A percentile compares a stretch with the other conserved stretches of the same genome.
phyloP scores from a whole-genome alignment of 768 basidiomycete genomes.

The Rhodosporidiobolus sp. region DNA sequence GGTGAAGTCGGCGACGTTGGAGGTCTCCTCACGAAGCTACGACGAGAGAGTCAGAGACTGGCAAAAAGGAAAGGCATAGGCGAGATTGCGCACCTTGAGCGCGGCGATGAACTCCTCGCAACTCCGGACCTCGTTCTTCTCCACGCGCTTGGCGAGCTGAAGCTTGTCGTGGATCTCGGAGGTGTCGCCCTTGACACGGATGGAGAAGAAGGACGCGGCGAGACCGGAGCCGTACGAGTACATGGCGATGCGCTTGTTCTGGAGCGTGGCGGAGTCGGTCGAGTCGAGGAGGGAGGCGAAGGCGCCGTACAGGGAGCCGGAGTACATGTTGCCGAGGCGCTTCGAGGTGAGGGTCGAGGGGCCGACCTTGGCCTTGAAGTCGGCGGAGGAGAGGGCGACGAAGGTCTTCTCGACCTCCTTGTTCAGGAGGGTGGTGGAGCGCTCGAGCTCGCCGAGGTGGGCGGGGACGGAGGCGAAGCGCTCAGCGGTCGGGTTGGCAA shows the following conservation, averaged over 20 bases:
- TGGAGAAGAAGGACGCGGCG: slow-evolving; percentile 88
- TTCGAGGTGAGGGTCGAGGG: slow-evolving; percentile 82
- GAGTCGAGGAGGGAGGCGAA: slow-evolving; percentile 78
- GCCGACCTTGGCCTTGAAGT: slow-evolving; percentile 70
- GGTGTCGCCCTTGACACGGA: slow-evolving; percentile 83
- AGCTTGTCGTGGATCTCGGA: slow-evolving; percentile 74
- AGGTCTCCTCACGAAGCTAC: slow-evolving; percentile 93
- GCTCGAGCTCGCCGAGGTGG: slow-evolving; percentile 61
- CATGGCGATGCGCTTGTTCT: slow-evolving; percentile 81
- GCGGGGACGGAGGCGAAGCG: slow-evolving; percentile 63
- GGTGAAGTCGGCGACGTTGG: slow-evolving; percentile 79
- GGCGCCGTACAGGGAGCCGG: slow-evolving; percentile 90
- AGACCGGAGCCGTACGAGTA: slow-evolving; percentile 97
- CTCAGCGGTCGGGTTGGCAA: slow-evolving; percentile 66
- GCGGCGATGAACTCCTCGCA: slow-evolving; percentile 89
- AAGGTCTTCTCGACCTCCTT: slow-evolving; percentile 95
- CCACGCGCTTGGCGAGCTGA: slow-evolving; percentile 72
- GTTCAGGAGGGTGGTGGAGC: slow-evolving; percentile 77
- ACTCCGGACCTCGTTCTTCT: slow-evolving; percentile 81
- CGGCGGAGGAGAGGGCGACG: slow-evolving; percentile 68
- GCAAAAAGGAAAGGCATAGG: not conserved
- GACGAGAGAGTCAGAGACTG: not conserved
- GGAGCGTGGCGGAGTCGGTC: slow-evolving; percentile 65
- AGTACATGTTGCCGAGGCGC: slow-evolving; percentile 98
- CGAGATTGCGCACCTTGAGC: slow-evolving; percentile 50